phyloP scores from a whole-genome alignment of 192 early-diverging fungal species.

The Linnemannia zychae region DNA sequence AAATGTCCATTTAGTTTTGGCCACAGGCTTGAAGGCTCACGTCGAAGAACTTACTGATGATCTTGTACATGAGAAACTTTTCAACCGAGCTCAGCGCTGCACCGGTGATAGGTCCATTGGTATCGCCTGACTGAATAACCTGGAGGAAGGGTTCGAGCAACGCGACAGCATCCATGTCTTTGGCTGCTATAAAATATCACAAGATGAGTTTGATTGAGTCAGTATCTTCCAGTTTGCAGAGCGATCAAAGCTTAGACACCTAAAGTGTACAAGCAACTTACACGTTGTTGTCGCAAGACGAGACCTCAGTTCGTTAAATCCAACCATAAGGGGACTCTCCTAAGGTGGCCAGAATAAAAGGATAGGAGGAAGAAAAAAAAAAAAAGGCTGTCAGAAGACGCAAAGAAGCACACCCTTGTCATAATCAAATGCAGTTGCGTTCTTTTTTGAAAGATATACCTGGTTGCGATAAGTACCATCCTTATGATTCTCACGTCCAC shows the following conservation, averaged over 20 bases:
- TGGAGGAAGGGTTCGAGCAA: slow-evolving; percentile 94
- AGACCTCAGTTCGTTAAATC: slow-evolving; percentile 75
- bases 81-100: slow-evolving; percentile 91
- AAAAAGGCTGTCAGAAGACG: not conserved
- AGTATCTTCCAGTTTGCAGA: not conserved
- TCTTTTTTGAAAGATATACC: slow-evolving; percentile 27
- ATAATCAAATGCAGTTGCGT: not conserved
- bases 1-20: slow-evolving; percentile 26
- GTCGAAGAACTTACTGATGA: slow-evolving; percentile 65
- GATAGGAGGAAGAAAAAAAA: no score
- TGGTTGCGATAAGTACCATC: slow-evolving; percentile 64
- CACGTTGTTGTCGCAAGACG: slow-evolving; percentile 66
- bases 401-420: not conserved
- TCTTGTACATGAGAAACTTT: slow-evolving; percentile 88
- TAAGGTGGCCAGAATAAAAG: slow-evolving; percentile 23
- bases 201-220: not conserved
- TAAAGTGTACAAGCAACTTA: slow-evolving; percentile 20
- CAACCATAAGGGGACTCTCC: slow-evolving; percentile 77
- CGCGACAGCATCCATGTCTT: slow-evolving; percentile 72
- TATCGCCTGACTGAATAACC: slow-evolving; percentile 93
- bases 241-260: not conserved
- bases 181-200: slow-evolving; percentile 62
- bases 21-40: not conserved
- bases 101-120: slow-evolving; percentile 94
- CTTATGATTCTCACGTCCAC: slow-evolving; percentile 58